phyloP scores from a whole-genome alignment of 2,329 filamentous ascomycete species.

The Tympanopsis confertula region DNA sequence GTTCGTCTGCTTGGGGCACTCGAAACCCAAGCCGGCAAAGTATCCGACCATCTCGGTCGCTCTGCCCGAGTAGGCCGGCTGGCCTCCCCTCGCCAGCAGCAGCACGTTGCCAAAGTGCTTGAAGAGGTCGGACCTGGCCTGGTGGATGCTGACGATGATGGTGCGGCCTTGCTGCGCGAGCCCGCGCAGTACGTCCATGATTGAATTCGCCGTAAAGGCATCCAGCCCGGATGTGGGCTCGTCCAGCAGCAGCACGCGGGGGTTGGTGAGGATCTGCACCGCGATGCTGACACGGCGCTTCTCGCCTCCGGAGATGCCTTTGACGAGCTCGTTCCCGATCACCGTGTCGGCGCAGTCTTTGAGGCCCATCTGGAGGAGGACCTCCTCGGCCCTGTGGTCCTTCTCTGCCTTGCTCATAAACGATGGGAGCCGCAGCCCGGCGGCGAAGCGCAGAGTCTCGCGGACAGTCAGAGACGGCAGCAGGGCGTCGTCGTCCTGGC shows the following conservation, averaged over 20 bases:
- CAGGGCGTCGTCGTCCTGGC: slow-evolving; percentile 67
- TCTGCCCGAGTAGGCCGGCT: slow-evolving; percentile 54
- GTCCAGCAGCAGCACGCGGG: slow-evolving; percentile 60
- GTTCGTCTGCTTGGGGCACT: slow-evolving; percentile 60
- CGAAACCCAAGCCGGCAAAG: slow-evolving; percentile 45
- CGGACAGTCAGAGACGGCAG: slow-evolving; percentile 65
- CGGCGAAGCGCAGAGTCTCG: slow-evolving; percentile 62
- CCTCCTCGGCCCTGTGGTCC: slow-evolving; percentile 54
- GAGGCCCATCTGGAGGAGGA: slow-evolving; percentile 63
- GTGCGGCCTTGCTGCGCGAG: slow-evolving; percentile 65
- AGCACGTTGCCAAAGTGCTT: slow-evolving; percentile 60
- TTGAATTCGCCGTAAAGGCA: slow-evolving; percentile 66
- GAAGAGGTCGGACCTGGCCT: slow-evolving; percentile 64
- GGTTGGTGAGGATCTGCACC: slow-evolving; percentile 66
- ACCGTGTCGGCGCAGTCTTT: slow-evolving; percentile 70
- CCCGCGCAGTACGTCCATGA: slow-evolving; percentile 61
- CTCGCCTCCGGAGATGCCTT: slow-evolving; percentile 71
- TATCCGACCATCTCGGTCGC: slow-evolving; percentile 54
- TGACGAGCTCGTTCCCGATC: slow-evolving; percentile 60
- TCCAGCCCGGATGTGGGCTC: slow-evolving; percentile 69
- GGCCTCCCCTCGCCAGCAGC: slow-evolving; percentile 58
- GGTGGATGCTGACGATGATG: slow-evolving; percentile 66
- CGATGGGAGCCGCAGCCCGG: slow-evolving; percentile 56
- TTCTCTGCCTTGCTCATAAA: slow-evolving; percentile 64
- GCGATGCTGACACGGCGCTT: slow-evolving; percentile 70